Percentiles rank a stretch among this genome's conserved stretches.
phyloP scores from a whole-genome alignment of 495 filamentous ascomycete genomes.

The Aspergillus hancockii region DNA sequence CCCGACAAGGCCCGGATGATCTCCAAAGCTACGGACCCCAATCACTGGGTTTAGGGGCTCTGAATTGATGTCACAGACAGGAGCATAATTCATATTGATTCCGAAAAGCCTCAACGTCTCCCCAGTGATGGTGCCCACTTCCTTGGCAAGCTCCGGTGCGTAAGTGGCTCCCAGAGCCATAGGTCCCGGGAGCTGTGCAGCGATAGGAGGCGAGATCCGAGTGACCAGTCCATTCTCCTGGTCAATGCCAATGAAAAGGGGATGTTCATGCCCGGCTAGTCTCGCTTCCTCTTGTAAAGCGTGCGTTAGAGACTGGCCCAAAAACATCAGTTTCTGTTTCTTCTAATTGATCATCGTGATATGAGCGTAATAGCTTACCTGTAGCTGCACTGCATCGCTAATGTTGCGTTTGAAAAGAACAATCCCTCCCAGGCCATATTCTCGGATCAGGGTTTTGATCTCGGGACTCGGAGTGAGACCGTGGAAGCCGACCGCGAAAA shows the following conservation, averaged over 20 bases:
- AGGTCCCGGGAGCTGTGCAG: conserved; percentile 40
- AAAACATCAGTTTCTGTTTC: conserved; percentile 1
- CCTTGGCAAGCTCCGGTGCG: conserved; percentile 39
- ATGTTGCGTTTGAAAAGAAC: conserved; percentile 52
- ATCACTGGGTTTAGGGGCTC: conserved; percentile 47
- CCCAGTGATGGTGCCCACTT: conserved; percentile 38
- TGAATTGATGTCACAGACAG: conserved; percentile 47
- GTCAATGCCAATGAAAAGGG: conserved; percentile 47
- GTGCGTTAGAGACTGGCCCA: conserved; percentile 34
- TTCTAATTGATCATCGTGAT: neutral
- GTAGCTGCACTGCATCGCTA: conserved; percentile 39
- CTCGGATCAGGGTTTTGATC: conserved; percentile 49
- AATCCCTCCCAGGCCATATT: conserved; percentile 46
- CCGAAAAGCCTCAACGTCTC: conserved; percentile 38
- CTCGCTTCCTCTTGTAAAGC: conserved; percentile 43
- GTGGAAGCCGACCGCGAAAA: conserved; percentile 54
- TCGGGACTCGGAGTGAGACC: conserved; percentile 44
- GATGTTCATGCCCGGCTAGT: conserved; percentile 39
- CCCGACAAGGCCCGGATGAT: conserved; percentile 42
- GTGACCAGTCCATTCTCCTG: conserved; percentile 49
- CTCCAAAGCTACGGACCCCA: conserved; percentile 43
- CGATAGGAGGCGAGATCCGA: conserved; percentile 45
- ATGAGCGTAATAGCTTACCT: conserved; percentile 21
- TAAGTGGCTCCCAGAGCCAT: conserved; percentile 46
- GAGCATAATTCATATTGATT: conserved; percentile 49